These are phyloP conservation scores for Allium sativum DNA, from an alignment of 106 monocot genomes.

Conservation along the genomic window DNA sequence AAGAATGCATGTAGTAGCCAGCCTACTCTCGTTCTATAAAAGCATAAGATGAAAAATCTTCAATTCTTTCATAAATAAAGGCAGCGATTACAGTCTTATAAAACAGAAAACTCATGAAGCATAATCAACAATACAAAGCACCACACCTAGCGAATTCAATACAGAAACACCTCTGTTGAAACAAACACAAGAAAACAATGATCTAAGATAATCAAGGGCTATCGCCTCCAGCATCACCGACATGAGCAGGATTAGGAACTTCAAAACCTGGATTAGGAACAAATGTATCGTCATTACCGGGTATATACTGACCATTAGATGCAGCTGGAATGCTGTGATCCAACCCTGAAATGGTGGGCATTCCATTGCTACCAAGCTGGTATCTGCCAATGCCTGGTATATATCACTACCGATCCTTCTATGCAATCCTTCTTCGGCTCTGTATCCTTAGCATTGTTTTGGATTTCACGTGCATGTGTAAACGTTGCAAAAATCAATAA, in stretches of 20 bases:
- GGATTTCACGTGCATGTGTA: too few species aligned
- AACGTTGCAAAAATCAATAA: too few species aligned
- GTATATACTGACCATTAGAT: conserved; percentile 7
- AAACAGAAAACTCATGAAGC: too few species aligned
- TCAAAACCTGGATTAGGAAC: conserved; percentile 25
- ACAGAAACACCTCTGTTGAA: not conserved
- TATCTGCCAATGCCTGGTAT: conserved; percentile 12
- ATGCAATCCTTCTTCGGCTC: not conserved
- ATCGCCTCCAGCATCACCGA: not conserved
- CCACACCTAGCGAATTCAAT: too few species aligned
- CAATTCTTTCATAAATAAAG: too few species aligned
- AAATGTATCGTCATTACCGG: conserved; percentile 20
- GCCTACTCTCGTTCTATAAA: too few species aligned
- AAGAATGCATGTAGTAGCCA: too few species aligned
- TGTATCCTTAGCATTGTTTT: not conserved
- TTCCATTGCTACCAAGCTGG: conserved; percentile 1
- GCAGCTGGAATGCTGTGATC: conserved; percentile 27
- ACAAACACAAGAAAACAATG: not conserved
- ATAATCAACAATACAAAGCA: too few species aligned
- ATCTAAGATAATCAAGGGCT: too few species aligned
- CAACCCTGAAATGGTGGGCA: conserved; percentile 3
- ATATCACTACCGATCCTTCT: conserved; percentile 9
- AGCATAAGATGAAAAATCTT: too few species aligned
- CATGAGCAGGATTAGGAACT: conserved; percentile 15
- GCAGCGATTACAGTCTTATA: too few species aligned